phyloP scores from a whole-genome alignment of 2,329 filamentous ascomycete species.

The Exophiala viscosa region DNA sequence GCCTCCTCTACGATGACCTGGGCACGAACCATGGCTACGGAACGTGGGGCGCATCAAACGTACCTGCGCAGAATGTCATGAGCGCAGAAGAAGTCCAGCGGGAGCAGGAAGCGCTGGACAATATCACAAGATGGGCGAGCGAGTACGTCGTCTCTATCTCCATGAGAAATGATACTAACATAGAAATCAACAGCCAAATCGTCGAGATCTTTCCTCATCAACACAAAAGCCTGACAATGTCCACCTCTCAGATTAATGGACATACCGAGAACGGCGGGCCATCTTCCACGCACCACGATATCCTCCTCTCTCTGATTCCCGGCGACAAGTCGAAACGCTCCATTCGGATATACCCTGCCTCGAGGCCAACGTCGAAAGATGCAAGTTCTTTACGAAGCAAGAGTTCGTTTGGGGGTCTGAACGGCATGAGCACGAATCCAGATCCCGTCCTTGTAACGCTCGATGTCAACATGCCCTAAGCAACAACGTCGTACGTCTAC shows the following conservation, averaged over 20 bases:
- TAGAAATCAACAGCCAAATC: conserved; percentile 18
- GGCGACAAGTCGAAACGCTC: conserved; percentile 29
- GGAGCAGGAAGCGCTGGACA: conserved; percentile 28
- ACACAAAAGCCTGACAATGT: conserved; percentile 17
- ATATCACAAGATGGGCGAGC: conserved; percentile 28
- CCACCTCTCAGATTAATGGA: conserved; percentile 12
- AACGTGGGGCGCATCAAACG: conserved; percentile 21
- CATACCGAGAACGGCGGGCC: conserved; percentile 5
- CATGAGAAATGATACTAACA: neutral
- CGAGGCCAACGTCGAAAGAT: conserved; percentile 25
- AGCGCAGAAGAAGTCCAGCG: conserved; percentile 27
- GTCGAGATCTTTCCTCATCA: conserved; percentile 28
- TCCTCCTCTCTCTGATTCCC: conserved; percentile 27
- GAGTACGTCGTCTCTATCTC: conserved; percentile 15
- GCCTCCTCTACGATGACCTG: conserved; percentile 28
- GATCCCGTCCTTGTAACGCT: conserved; percentile 24
- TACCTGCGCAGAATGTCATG: conserved; percentile 20
- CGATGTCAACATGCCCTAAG: conserved; percentile 24
- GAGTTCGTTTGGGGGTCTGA: conserved; percentile 17
- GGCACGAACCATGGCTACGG: conserved; percentile 23
- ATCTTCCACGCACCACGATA: conserved; percentile 25
- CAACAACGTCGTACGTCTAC: too few relatives aligned
- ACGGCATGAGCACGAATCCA: conserved; percentile 14
- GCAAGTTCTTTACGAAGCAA: conserved; percentile 24
- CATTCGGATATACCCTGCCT: conserved; percentile 28